Evolutionary conservation across 2,329 filamentous ascomycete genomes (phyloP).

Genomic region (Microsporum audouinii): DNA sequence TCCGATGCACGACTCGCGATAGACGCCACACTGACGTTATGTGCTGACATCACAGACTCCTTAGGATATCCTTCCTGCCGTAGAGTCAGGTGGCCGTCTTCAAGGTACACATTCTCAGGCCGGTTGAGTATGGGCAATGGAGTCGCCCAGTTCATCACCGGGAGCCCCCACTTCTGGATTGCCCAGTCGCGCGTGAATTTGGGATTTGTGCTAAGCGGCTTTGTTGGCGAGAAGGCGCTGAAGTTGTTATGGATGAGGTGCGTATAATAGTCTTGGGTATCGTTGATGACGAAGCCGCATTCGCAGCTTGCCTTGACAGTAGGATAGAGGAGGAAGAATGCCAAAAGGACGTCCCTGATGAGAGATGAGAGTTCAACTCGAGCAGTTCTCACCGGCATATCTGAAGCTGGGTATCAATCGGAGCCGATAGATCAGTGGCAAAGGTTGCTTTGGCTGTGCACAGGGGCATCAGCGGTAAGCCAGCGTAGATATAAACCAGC

Average conservation of each 20-base stretch:
- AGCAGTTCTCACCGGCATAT: background rate
- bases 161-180: conserved; percentile 20
- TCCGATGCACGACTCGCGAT: conserved; percentile 17
- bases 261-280: conserved; percentile 19
- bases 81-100: conserved; percentile 18
- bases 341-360: background rate
- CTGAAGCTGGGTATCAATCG: background rate
- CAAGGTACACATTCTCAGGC: conserved; percentile 19
- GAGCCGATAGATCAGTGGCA: background rate
- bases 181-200: conserved; percentile 19
- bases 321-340: background rate
- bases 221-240: conserved; percentile 13
- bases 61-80: conserved; percentile 18
- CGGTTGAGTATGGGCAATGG: conserved; percentile 19
- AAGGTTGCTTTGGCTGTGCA: background rate
- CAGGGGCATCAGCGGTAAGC: background rate
- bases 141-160: conserved; percentile 15
- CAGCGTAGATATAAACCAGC: too few relatives aligned
- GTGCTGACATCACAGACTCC: conserved; percentile 11
- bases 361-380: background rate
- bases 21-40: conserved; percentile 20
- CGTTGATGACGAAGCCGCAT: conserved; percentile 14
- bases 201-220: conserved; percentile 14
- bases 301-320: conserved; percentile 12
- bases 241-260: conserved; percentile 20